Evolutionary conservation across 148 eudicot species (phyloP), one percentile per base, ranked within the genome.

Genomic region (Cornus controversa): DNA sequence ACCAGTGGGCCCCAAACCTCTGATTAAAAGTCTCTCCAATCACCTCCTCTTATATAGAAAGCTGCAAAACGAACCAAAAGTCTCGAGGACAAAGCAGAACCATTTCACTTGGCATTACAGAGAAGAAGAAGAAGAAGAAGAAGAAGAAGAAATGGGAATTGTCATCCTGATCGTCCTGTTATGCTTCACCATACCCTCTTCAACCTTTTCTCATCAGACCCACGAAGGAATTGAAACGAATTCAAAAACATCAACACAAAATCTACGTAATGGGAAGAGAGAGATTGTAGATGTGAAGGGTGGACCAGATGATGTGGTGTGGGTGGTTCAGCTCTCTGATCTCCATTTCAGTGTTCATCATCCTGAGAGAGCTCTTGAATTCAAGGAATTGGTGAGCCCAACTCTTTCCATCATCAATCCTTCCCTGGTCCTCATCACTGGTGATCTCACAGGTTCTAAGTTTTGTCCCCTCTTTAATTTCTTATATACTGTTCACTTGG

Each of bases 311-410:
- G 89, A 88, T 67, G 90, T 96, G 69, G 84, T 89, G 22, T 95
- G 99, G 99, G 88, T 88, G 26, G 97, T 93, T 66, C 98, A 96
- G 83, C 82, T 96, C 42, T 91, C 97, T 71, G 99, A 96, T 90
- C 93, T 92, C 68, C 99, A 96, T 60, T 91, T 93, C 84, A 93
- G 98, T 69, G 91, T 93, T 77, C 98, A 96, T 74, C 89, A 92
- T 75, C 92, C 94, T 22, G 89, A 91, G 15, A 82, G 99, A 77
- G 97, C 94, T 75, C 69, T n/a, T 10, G 95, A 93, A 62, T 93
- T 96, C 82, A 71, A 58, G 63, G 68, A 84, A 0, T 70, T 84
- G 9, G 93, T 93, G 69, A 87, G 86, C 3, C 88, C 93, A 0
- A 36, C 81, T 75, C 97, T 96, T 63, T 81, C 93, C 31, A 72